Base-by-base conservation (phyloP, 768 basidiomycete genomes). In the Saitozyma sp. region DNA sequence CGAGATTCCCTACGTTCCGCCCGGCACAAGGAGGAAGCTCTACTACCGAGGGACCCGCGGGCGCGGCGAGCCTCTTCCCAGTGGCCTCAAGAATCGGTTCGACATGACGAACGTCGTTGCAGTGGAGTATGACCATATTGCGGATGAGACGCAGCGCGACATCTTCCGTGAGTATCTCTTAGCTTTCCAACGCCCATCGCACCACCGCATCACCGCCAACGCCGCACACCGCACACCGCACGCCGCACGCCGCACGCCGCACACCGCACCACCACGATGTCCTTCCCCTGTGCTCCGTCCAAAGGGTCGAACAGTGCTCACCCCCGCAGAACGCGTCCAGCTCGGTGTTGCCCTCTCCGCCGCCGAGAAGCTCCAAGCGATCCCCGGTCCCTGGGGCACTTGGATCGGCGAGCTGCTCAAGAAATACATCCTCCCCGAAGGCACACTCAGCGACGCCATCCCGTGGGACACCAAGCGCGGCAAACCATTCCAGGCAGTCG, bases 311-410 rank as follows among this genome's bases (percentile, higher is more conserved):
- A 17, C 13, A 13, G 50, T 1, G 38, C 53, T 58, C 49, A 58
- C 29, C 40, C 11, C 14, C 54, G n/a, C 39, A 74, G 73, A 76
- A 55, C 83, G 91, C 37, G 90, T 92, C 14, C 91, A 92, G 68
- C 77, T 92, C 46, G 90, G 90, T 58, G 86, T 90, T 81, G 81
- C 85, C 14, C 81, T 92, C 52, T 87, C 88, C 8, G 84, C 86
- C 19, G 88, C 89, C 19, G 91, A 92, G 78, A 91, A 90, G 79
- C 77, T 91, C 17, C 88, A 89, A 66, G 90, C 91, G 0, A 85
- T 91, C 51, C 82, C 86, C 8, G 88, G 89, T 3, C 85, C 86
- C 1, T 87, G 86, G 84, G 82, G 87, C 39, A 82, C 83, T 43
- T 90, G 87, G 87, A 85, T 92, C 66, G 69, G 81, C 2, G 79